Base-by-base conservation (phyloP, 352 stramenopile genomes). In the Pythium vanterpoolii region DNA sequence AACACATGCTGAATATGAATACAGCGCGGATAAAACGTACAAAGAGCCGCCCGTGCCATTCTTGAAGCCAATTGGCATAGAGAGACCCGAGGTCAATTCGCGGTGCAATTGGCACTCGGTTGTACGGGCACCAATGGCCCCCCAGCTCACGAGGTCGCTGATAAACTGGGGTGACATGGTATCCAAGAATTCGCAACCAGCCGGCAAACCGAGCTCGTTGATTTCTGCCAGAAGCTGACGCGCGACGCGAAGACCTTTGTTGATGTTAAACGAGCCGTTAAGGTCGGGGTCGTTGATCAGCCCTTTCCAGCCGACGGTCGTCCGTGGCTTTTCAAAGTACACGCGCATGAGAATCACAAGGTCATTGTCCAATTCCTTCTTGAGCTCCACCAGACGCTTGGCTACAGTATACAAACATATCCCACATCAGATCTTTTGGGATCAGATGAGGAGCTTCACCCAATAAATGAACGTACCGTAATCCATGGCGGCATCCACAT, bases 51-150 rank as follows among this genome's bases (percentile, higher is more conserved):
- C 83, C 50, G 87, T 95, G 71, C 86, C 87, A 66, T 96, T 96
- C 73, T 96, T 96, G 72, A 96, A 96, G 62, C 87, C 87, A n/a
- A 96, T 89, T 13, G 87, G 86, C 85, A 95, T 95, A 31, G 85
- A 95, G 5, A 96, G 70, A 44, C 87, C 87, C 28, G 85, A 95
- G 57, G 86, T 93, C 50, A 96, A 83, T 64, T 96, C 87, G 39
- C 87, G 86, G 68, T 96, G 87, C 49, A 96, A 62, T 66, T 96
- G 87, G 56, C 83, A 94, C 72, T 96, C 87, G 62, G 87, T 96
- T 27, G 87, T 96, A 49, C 87, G 81, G 8, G 87, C 87, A n/a
- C 87, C 87, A n/a, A 96, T 96, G 27, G 86, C 87, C 24, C 87
- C 87, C 87, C 87, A 96, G 64, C 79, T 91, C 39, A 96, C 83